Percentiles rank a stretch among this genome's conserved stretches.
phyloP scores from a whole-genome alignment of 495 filamentous ascomycete species.

The Thermothielavioides terrestris region DNA sequence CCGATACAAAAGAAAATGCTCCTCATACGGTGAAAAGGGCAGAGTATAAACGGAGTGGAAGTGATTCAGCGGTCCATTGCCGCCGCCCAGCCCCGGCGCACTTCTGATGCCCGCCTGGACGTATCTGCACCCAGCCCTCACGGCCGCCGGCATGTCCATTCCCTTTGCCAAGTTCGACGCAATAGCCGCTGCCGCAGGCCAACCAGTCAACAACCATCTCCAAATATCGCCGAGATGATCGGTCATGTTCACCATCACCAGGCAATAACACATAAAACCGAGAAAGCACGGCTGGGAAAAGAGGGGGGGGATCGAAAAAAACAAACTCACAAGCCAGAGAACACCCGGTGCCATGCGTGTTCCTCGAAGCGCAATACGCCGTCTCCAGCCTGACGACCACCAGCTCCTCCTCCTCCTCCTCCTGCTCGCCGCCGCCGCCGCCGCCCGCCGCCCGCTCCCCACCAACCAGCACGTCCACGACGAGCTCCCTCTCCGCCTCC shows the following conservation, averaged over 20 bases:
- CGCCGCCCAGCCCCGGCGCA: constrained; percentile 63
- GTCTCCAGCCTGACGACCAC: constrained; percentile 50
- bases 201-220: not conserved
- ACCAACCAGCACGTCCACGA: constrained; percentile 70
- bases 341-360: constrained; percentile 94
- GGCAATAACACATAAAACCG: not conserved
- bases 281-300: not conserved
- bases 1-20: not conserved
- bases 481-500: constrained; percentile 49
- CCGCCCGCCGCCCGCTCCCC: too few species aligned
- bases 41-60: constrained; percentile 76
- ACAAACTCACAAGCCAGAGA: constrained; percentile 70
- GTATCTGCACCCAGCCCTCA: constrained; percentile 64
- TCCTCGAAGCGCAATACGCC: constrained; percentile 57
- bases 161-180: constrained; percentile 72
- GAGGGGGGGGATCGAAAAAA: not conserved
- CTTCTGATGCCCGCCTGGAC: constrained; percentile 77
- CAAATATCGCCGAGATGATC: too few species aligned
- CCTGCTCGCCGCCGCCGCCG: too few species aligned
- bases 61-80: constrained; percentile 87
- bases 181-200: constrained; percentile 73
- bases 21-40: constrained; percentile 70
- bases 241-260: too few species aligned
- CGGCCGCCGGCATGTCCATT: constrained; percentile 49
- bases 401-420: not conserved